Conservation (phyloP, 2,329 filamentous ascomycete species). For the Teratosphaeria gauchensis region DNA sequence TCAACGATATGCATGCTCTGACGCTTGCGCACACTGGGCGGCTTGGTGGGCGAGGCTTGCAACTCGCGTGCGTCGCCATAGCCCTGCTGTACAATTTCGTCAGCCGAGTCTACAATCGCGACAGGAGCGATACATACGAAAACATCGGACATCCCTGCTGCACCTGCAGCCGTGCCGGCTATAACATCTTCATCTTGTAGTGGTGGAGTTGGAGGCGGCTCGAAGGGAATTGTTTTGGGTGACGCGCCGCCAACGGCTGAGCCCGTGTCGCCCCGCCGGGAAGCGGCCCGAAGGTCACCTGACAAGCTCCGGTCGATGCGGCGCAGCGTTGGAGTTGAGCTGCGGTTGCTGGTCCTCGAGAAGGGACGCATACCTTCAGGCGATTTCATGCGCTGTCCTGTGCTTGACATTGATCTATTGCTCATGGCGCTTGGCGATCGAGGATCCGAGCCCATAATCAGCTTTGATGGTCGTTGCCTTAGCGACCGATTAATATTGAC, state of each 20-base stretch:
- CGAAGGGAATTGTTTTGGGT: conserved; percentile 30
- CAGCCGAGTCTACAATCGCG: conserved; percentile 7
- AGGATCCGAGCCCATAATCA: conserved; percentile 18
- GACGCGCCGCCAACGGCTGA: conserved; percentile 28
- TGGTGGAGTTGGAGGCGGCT: conserved; percentile 39
- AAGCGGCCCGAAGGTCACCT: conserved; percentile 65
- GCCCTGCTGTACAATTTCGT: conserved; percentile 59
- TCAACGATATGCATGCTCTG: conserved; percentile 95
- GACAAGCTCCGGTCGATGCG: conserved; percentile 58
- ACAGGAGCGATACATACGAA: conserved; percentile 65
- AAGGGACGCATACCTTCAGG: conserved; percentile 48
- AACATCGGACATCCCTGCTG: conserved; percentile 83
- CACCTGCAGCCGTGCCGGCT: conserved; percentile 77
- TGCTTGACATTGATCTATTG: conserved; percentile 34
- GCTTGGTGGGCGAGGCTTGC: conserved; percentile 80
- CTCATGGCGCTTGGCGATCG: conserved; percentile 36
- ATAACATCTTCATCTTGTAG: conserved; percentile 63
- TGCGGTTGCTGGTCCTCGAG: conserved; percentile 49
- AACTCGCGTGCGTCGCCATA: conserved; percentile 85
- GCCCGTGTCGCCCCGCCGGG: conserved; percentile 43
- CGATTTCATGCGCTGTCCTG: conserved; percentile 28
- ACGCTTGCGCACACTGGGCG: conserved; percentile 89
- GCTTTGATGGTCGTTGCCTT: conserved; percentile 7
- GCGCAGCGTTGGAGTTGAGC: conserved; percentile 59
- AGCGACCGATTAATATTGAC: conserved; percentile 34